Base-by-base conservation (phyloP, 371 early-diverging fungal genomes). In the Cokeromyces recurvatus region DNA sequence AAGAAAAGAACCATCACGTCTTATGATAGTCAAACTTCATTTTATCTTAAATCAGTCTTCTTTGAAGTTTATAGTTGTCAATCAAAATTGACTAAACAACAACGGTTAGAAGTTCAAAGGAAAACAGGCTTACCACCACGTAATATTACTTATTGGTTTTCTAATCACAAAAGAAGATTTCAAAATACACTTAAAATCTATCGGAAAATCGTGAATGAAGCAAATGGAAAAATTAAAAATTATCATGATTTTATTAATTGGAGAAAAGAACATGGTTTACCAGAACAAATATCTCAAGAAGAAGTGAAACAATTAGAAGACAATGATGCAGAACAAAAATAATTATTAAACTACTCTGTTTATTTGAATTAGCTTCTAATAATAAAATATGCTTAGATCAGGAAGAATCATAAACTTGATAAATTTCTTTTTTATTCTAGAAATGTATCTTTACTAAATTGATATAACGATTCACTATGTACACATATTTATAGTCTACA, bases 111-210 rank as follows among this genome's bases (percentile, higher is more conserved):
- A 35, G 53, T 66, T 14, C 55, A 55, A n/a, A n/a, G 37, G 14
- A 47, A 53, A 9, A 73, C 69, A 12, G 65, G 65, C 0, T 37
- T 73, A 11, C 47, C 55, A 10, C 56, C 68, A 12, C 59, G 72
- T n/a, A 68, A 62, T 21, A 62, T 72, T 23, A 72, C 72, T 11
- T 72, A 72, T 32, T 72, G 72, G 72, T 66, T 72, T 29, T 68
- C 72, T 4, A 72, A 72, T 36, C 68, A 66, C 21, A 68, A 68
- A 21, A 50, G 72, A 25, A 51, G 72, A 27, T 59, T 59, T 21
- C 42, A 46, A 15, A 27, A 25, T 0, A 40, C 49, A 6, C 42
- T 64, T n/a, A 15, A 38, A 12, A 15, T 43, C n/a, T 64, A 51
- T 32, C 40, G 46, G 20, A 35, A 45, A 32, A 14, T 20, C 4